Base-by-base conservation (phyloP, 2,329 filamentous ascomycete species). In the Lachnellula occidentalis region DNA sequence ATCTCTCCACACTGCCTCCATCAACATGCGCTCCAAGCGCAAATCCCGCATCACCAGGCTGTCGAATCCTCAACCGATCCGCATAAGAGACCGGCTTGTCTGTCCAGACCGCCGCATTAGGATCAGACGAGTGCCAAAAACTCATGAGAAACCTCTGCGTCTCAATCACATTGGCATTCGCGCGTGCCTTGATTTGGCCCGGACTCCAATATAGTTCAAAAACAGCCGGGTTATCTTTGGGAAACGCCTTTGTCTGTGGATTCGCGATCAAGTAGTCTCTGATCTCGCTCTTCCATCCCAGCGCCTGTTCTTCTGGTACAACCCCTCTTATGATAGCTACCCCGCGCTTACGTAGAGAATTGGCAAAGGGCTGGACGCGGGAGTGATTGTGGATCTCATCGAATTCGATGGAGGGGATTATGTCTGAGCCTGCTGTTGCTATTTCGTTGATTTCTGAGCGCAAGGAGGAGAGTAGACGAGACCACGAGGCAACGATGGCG, bases 171-270 rank as follows among this genome's bases (percentile, higher is more conserved):
- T 83, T 81, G 0, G 83, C 79, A 65, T 91, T 84, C 0, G 78
- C 72, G n/a, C 88, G 78, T 3, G 86, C 87, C 59, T 79, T 77
- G 43, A 87, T 73, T 67, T 92, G 88, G 1, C 85, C 74, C 1
- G 76, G 75, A 0, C 85, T 86, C 87, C 87, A 90, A 71, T 90
- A 91, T 1, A 91, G 73, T 67, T 90, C 87, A 64, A 82, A 89
- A 5, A 91, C 86, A 45, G 87, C 83, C 0, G 86, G 86, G 42
- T 84, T 77, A 45, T 85, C 73, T 0, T 77, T 70, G 0, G 86
- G 88, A 58, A 88, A 91, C 2, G 82, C 86, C 73, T 73, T 77
- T 3, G 82, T 85, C 3, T 72, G 73, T 0, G 82, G 79, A 64
- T 91, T 91, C 51, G 76, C 76, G 12, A 71, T 71, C 6, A 88